Conservation (phyloP, 2,329 filamentous ascomycete genomes). For the Lachnellula occidentalis region DNA sequence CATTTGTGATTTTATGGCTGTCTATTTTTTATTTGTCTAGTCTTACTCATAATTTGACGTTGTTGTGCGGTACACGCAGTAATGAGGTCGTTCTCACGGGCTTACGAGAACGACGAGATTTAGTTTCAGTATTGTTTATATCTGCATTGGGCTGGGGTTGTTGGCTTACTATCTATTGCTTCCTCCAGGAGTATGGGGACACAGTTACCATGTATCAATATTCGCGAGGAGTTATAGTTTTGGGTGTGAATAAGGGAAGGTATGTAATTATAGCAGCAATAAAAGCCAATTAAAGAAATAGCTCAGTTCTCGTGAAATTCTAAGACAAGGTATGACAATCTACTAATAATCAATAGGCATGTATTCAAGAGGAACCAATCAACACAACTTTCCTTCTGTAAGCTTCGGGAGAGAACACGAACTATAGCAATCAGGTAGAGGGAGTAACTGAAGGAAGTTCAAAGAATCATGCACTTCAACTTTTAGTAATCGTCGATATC, state of each 20-base stretch:
- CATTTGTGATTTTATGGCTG: constrained; percentile 1
- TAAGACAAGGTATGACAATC: too few relatives aligned
- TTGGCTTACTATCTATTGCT: background rate
- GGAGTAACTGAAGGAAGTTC: too few relatives aligned
- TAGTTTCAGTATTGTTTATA: constrained; percentile 14
- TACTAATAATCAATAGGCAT: too few relatives aligned
- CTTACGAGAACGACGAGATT: constrained; percentile 16
- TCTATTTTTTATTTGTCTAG: background rate
- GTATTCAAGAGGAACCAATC: too few relatives aligned
- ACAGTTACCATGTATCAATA: constrained; percentile 13
- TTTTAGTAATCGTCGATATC: too few relatives aligned
- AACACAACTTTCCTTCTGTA: too few relatives aligned
- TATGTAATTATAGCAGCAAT: constrained; percentile 12
- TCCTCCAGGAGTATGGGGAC: constrained; percentile 2
- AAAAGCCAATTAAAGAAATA: background rate
- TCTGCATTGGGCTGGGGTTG: constrained; percentile 18
- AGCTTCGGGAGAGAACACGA: too few relatives aligned
- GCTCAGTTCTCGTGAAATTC: too few relatives aligned
- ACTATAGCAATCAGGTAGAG: too few relatives aligned
- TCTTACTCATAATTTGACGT: constrained; percentile 9
- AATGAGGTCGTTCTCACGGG: constrained; percentile 16
- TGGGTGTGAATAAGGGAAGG: background rate
- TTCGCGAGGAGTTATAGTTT: constrained; percentile 4
- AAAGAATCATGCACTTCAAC: too few relatives aligned
- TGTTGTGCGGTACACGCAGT: constrained; percentile 14